phyloP scores from a whole-genome alignment of 768 basidiomycete species.

The Ramaria rubella region DNA sequence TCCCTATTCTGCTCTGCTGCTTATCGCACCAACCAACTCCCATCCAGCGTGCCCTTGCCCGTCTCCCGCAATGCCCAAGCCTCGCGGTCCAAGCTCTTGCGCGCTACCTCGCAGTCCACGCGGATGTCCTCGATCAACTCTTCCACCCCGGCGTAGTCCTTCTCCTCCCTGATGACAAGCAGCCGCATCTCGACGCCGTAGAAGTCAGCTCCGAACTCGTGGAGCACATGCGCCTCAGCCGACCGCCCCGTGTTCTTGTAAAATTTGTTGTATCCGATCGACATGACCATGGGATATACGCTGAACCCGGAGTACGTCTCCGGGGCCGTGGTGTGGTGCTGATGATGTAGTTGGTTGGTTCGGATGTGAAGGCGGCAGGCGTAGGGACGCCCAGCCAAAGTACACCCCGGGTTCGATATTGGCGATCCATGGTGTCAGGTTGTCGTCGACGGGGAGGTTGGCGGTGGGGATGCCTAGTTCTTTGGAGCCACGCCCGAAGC shows the following conservation, averaged over 20 bases:
- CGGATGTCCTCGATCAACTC: conserved; percentile 25
- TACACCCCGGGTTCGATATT: conserved; percentile 23
- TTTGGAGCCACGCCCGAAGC: no score
- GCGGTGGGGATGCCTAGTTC: conserved; percentile 21
- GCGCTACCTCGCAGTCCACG: conserved; percentile 25
- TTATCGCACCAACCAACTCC: no score
- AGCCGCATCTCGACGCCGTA: conserved; percentile 28
- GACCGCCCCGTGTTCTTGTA: conserved; percentile 24
- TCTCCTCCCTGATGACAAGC: not conserved
- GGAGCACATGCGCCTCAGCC: conserved; percentile 26
- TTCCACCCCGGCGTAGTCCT: no score
- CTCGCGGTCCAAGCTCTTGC: conserved; percentile 25
- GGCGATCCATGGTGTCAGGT: conserved; percentile 23
- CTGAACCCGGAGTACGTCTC: conserved; percentile 15
- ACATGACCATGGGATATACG: conserved; percentile 28
- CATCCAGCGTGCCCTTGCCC: conserved; percentile 19
- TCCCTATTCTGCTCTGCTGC: no score
- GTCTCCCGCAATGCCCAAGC: conserved; percentile 23
- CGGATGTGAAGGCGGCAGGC: not conserved
- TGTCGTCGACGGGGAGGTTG: conserved; percentile 24
- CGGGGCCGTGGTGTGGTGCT: conserved; percentile 3
- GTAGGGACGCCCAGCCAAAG: conserved; percentile 24
- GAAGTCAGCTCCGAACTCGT: conserved; percentile 24
- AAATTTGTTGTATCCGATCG: conserved; percentile 23
- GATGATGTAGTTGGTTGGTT: not conserved